Evolutionary conservation across 768 basidiomycete species (phyloP).

Genomic region (Mycena vitilis): DNA sequence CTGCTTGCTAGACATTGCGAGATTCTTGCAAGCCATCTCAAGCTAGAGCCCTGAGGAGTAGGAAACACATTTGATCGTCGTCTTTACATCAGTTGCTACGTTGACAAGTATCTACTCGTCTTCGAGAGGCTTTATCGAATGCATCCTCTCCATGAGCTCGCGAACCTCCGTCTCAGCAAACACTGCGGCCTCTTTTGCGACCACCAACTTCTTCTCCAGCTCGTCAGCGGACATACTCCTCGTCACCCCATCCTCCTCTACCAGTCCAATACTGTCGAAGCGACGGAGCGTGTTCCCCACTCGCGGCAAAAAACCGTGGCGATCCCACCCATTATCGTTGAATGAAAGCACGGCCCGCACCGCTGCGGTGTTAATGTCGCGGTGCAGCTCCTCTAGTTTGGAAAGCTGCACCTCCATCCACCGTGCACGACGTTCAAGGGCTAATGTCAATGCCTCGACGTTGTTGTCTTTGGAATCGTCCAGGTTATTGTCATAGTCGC

Average conservation of each 20-base stretch:
- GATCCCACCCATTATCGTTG: constrained; percentile 90
- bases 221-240: constrained; percentile 75
- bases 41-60: no score
- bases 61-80: no score
- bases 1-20: not conserved
- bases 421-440: constrained; percentile 87
- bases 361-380: constrained; percentile 90
- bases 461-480: constrained; percentile 88
- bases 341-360: constrained; percentile 84
- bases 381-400: constrained; percentile 89
- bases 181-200: constrained; percentile 77
- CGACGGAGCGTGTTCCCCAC: constrained; percentile 72
- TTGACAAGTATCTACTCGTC: constrained; percentile 37
- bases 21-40: no score
- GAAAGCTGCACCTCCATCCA: constrained; percentile 95
- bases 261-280: constrained; percentile 74
- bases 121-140: constrained; percentile 62
- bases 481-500: constrained; percentile 88
- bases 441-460: constrained; percentile 84
- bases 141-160: constrained; percentile 79
- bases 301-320: constrained; percentile 74
- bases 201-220: constrained; percentile 77
- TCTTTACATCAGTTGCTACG: no score
- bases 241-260: constrained; percentile 59
- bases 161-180: constrained; percentile 81